These are phyloP conservation scores for Polyporus arcularius DNA, from an alignment of 768 basidiomycete genomes.

Conservation along the genomic window DNA sequence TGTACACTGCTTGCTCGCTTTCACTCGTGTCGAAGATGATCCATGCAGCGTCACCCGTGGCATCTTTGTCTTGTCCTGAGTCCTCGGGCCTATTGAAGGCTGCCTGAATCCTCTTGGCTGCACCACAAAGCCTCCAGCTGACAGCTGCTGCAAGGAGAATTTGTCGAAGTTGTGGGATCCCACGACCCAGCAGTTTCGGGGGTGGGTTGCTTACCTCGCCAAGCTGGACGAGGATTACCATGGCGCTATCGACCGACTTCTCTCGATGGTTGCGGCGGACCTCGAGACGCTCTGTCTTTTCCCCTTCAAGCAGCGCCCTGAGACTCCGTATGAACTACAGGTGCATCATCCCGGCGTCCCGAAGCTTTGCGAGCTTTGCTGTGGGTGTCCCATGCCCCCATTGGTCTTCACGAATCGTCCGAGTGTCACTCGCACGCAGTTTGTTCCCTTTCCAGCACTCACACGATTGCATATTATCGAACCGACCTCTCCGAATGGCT, in stretches of 20 bases:
- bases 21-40: conserved; percentile 1
- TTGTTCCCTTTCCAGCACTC: not conserved
- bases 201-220: not conserved
- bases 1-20: conserved; percentile 8
- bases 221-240: not conserved
- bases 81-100: not conserved
- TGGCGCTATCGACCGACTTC: not conserved
- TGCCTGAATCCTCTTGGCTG: no score
- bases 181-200: no score
- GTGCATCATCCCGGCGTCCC: not conserved
- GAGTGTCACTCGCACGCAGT: no score
- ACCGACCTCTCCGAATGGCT: not conserved
- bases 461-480: not conserved
- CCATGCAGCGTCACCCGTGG: not conserved
- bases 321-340: not conserved
- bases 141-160: no score
- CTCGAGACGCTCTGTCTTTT: not conserved
- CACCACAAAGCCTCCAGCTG: no score
- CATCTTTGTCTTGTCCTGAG: not conserved
- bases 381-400: not conserved
- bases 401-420: not conserved
- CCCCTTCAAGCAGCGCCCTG: not conserved
- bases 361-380: not conserved
- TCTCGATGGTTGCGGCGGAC: not conserved
- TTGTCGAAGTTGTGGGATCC: no score